Evolutionary conservation across 2,329 filamentous ascomycete species (phyloP), one percentile per base, ranked within the genome.

Genomic region (Penicillium sp.): DNA sequence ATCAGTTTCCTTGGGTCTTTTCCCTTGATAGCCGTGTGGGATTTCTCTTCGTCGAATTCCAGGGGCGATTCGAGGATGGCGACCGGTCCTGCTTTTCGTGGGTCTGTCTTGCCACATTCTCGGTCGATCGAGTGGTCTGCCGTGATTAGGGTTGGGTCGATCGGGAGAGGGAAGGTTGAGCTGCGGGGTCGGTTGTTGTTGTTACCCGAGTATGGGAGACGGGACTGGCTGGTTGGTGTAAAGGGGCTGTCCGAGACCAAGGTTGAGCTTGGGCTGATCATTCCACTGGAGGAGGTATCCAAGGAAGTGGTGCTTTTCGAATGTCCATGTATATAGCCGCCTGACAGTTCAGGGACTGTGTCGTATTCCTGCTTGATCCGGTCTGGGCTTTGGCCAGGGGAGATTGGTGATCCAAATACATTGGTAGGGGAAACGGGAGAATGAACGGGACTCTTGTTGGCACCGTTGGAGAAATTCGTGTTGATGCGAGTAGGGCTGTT

Each of bases 161-260:
- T 62, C 46, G 68, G 65, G 45, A 88, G 86, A 1, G 92, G 91
- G 61, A 96, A 92, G 0, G 91, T 96, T 73, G 96, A 91, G 72
- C 90, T 95, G 68, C 91, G 84, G n/a, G 90, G 90, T 55, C 91
- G 84, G 66, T 89, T 39, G 35, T 88, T 63, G 88, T 85, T 85
- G 52, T 79, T 77, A 55, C 75, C 69, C 44, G 75, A 72, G 39
- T 76, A 78, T 53, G 78, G 77, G 35, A 79, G 77, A 57, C 78
- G 79, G 26, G 78, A 76, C 61, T 83, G 81, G 55, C 79, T 79
- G 9, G 78, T 81, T 24, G 81, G 78, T 56, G 83, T 79, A 70
- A 93, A 95, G 1, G 86, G 84, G 52, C 87, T 88, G 62, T 95
- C 88, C 1, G 91, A 89, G 71, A 95, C 91, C 70, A 93, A 90